Base-by-base conservation (phyloP, 495 filamentous ascomycete species). In the Cairneyella variabilis region DNA sequence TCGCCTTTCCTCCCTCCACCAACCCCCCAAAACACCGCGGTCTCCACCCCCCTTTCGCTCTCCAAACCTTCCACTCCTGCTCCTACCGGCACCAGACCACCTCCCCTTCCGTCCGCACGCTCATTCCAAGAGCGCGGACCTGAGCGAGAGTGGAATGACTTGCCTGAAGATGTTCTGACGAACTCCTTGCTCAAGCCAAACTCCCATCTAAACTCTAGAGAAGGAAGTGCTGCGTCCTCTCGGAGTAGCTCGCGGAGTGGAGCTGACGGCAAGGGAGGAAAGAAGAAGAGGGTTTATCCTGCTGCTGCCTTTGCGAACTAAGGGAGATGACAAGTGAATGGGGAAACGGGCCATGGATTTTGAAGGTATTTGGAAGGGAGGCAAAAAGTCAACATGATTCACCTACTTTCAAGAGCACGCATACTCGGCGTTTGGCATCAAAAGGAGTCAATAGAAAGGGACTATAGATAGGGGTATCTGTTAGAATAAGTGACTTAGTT, bases 131-230 rank as follows among this genome's bases (percentile, higher is more conserved):
- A 74, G 47, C 41, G 61, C 56, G 68, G 76, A 16, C 76, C 77
- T 28, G 71, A 74, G 20, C 70, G 60, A n/a, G 77, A 81, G 58
- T 81, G 77, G 77, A 81, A 81, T 59, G 77, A 81, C 52, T 52
- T 81, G 7, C 77, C 77, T 0, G 63, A 69, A 3, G 76, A 81
- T 17, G 78, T 81, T 3, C 21, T 61, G 11, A 37, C 34, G n/a
- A 51, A 30, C 21, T 6, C 41, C 3, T 23, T 62, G 14, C 30
- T 64, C 20, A 58, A 50, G 48, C 50, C 53, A 28, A 48, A 43
- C 3, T 54, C 44, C 25, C 10, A 23, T 6, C 9, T 48, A 5
- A 30, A 36, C 21, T 44, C 39, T 3, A 49, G 26, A 20, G 53
- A 51, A 10, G 56, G 53, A 10, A 61, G 62, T 50, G 56, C 53